Base-by-base conservation (phyloP, 164 flowering plant genomes). In the Annona cherimola region DNA sequence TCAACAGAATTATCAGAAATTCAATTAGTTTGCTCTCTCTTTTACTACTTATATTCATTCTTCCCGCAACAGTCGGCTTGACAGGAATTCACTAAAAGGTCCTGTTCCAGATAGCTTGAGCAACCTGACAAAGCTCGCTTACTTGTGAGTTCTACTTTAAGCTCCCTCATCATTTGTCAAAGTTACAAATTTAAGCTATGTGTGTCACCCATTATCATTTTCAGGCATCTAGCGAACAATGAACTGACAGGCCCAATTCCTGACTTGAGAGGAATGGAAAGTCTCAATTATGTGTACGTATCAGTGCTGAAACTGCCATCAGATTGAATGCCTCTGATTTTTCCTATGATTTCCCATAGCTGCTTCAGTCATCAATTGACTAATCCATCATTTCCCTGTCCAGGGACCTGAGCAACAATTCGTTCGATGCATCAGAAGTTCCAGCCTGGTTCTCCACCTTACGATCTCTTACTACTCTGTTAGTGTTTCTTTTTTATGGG, bases 321-420 rank as follows among this genome's bases (percentile, higher is more conserved):
- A 60, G 18, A 60, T 20, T 20, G 42, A 60, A 60, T 60, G 35
- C 35, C 14, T 16, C 35, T 7, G 63, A 16, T 7, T 14, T 5
- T 60, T 60, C 63, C 5, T 4, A 60, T 5, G 19, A 5, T 60
- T 14, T 19, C 16, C 16, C 14, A 3, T 66, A 45, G 44, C 68
- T 66, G 11, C 46, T 41, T 66, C 19, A 20, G 18, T 26, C 16
- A n/a, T 46, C 50, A 7, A n/a, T n/a, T 46, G 45, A 60, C 46
- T 66, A 42, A 50, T 50, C 12, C 55, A 9, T 50, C 12, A 14
- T 9, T 50, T 50, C 19, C 40, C 18, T 45, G 55, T 43, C 39
- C 82, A 96, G 98, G 81, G 99, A 96, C 83, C 79, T 96, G 70
- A 91, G 99, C 82, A 87, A 87, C 84, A 93, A 96, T 74, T 76